Base-by-base conservation (phyloP, 768 basidiomycete genomes). In the Xerocomus spinulosus region DNA sequence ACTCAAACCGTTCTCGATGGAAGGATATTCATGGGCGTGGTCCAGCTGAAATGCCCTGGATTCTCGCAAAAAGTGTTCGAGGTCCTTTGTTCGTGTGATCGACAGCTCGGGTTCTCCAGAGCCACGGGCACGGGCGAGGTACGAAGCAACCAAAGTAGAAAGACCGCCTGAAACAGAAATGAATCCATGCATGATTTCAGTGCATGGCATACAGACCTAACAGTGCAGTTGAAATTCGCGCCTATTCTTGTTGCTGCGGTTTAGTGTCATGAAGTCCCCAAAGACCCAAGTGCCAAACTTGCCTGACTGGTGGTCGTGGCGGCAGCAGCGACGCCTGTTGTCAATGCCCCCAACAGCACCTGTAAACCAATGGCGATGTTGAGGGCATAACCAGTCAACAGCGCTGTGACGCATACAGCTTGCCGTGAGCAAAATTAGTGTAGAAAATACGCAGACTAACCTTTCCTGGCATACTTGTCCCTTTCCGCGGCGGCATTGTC, bases 61-160 rank as follows among this genome's bases (percentile, higher is more conserved):
- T 53, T 87, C 82, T 24, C 86, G 81, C 20, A 87, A 68, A 54
- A 81, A 89, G n/a, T 81, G 75, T 20, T 85, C 81, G 2, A 88
- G 70, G 48, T 83, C 81, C 52, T 81, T 80, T 4, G 70, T 71
- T 10, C 79, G 76, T 3, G 69, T 61, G 29, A 73, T 70, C 1
- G 83, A 84, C 15, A 75, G 42, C 51, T 87, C 83, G 2, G 87
- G 87, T 53, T 88, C 87, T 32, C 78, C 77, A 0, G 84, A 81
- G 12, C 85, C 83, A 21, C 85, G 79, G 23, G 77, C 73, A 13
- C 81, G 79, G 3, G 86, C 87, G 21, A 89, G 72, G 62, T 83
- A 88, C 2, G 85, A 82, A 17, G 86, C 85, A 13, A 82, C 75
- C 18, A 87, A n/a, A 0, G 86, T 89, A 3, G 85, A 63, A 10